Evolutionary conservation across 179 eudicot genomes (phyloP).

Genomic region (Vitellaria paradoxa): DNA sequence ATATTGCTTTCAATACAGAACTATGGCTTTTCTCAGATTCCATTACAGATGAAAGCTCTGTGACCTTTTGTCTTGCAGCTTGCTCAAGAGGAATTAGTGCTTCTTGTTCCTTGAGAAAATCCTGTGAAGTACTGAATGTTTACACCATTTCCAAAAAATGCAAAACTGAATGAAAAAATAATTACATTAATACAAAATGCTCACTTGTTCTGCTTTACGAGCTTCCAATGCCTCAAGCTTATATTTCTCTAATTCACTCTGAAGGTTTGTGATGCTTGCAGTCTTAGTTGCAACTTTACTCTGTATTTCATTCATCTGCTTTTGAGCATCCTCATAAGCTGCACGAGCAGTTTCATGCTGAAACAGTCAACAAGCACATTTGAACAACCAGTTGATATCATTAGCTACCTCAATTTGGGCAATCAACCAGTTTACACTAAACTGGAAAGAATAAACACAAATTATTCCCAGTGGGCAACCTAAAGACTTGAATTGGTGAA

Average conservation of each 20-base stretch:
- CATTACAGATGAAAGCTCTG: constrained; percentile 66
- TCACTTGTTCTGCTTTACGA: constrained; percentile 72
- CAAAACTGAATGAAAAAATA: background rate
- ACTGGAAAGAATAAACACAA: background rate
- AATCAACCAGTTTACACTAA: constrained; percentile 4
- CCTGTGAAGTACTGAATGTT: constrained; percentile 37
- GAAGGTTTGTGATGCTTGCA: constrained; percentile 35
- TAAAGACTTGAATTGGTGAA: background rate
- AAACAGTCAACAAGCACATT: constrained; percentile 19
- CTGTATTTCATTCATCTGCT: constrained; percentile 58
- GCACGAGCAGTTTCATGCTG: constrained; percentile 84
- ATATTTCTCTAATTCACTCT: constrained; percentile 50
- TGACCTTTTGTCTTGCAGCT: constrained; percentile 83
- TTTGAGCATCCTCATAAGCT: constrained; percentile 71
- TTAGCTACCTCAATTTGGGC: background rate
- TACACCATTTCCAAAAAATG: constrained; percentile 1
- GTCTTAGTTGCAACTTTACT: constrained; percentile 51
- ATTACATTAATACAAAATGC: constrained; percentile 10
- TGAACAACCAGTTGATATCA: background rate
- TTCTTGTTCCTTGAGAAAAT: constrained; percentile 75
- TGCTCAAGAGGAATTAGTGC: constrained; percentile 73
- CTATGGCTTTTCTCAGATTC: constrained; percentile 93
- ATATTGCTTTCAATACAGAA: constrained; percentile 83
- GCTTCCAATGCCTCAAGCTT: constrained; percentile 60
- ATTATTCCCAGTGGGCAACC: background rate